These are phyloP conservation scores for Fusarium pseudoanthophilum DNA, from an alignment of 2,329 filamentous ascomycete species.

Conservation along the genomic window DNA sequence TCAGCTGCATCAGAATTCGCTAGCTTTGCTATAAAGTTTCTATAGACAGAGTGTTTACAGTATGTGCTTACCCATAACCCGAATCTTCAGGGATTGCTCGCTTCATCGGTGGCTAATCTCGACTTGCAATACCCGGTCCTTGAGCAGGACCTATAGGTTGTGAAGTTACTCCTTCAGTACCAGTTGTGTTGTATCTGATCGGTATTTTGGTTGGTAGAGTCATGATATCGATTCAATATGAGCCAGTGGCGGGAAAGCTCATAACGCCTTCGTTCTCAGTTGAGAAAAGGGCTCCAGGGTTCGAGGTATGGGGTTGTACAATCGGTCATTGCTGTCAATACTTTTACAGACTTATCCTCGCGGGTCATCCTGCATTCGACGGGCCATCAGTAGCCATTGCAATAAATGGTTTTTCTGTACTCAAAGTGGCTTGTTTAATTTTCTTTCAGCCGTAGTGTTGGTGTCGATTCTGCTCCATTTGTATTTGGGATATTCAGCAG, in stretches of 20 bases:
- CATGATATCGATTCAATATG: rapidly evolving
- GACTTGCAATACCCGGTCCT: too few species aligned
- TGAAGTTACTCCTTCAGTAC: rapidly evolving
- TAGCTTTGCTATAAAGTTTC: rapidly evolving
- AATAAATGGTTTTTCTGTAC: rapidly evolving
- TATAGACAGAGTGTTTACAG: rapidly evolving
- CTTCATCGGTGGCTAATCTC: not conserved
- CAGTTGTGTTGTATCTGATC: rapidly evolving
- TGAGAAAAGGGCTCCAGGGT: not conserved
- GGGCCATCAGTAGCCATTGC: rapidly evolving
- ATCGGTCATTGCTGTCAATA: not conserved
- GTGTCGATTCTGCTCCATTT: too few species aligned
- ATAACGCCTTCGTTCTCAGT: not conserved
- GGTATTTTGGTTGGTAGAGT: rapidly evolving
- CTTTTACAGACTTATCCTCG: not conserved
- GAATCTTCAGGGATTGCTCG: rapidly evolving
- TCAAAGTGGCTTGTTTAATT: rapidly evolving
- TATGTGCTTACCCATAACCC: too few species aligned
- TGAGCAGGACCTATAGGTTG: rapidly evolving
- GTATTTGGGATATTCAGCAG: not conserved
- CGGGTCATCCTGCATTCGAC: too few species aligned
- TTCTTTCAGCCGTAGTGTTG: not conserved
- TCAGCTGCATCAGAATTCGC: rapidly evolving
- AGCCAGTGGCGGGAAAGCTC: not conserved
- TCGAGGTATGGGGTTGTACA: not conserved